These are phyloP conservation scores for Kwoniella dejecticola DNA, from an alignment of 768 basidiomycete species.

Conservation along the genomic window DNA sequence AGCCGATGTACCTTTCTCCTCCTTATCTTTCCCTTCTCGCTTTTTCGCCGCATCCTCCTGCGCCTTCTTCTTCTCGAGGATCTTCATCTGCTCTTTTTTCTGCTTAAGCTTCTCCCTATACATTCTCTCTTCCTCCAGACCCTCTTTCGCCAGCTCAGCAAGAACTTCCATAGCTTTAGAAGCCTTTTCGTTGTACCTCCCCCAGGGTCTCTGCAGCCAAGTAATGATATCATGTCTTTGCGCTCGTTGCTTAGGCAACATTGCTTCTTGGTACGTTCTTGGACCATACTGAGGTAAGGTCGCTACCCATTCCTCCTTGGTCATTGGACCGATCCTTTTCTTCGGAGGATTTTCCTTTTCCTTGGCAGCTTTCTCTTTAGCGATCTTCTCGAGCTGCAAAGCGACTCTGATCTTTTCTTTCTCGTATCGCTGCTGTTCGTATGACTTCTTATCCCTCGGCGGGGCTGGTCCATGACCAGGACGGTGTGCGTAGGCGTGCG, in stretches of 20 bases:
- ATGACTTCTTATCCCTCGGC: constrained; percentile 22
- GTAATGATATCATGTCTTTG: constrained; percentile 40
- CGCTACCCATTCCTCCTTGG: constrained; percentile 35
- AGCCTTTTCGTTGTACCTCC: constrained; percentile 37
- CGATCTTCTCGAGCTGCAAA: constrained; percentile 11
- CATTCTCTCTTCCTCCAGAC: constrained; percentile 30
- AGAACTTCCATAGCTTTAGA: constrained; percentile 37
- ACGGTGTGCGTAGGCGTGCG: too few relatives aligned
- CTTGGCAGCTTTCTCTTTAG: constrained; percentile 3
- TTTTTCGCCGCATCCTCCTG: not conserved
- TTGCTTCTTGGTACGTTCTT: constrained; percentile 26
- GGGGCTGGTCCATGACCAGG: too few relatives aligned
- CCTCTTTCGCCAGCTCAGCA: constrained; percentile 29
- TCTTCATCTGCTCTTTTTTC: constrained; percentile 11
- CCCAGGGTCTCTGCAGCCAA: constrained; percentile 45
- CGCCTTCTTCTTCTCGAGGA: constrained; percentile 8
- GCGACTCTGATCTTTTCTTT: constrained; percentile 40
- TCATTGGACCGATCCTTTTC: constrained; percentile 32
- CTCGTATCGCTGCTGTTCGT: constrained; percentile 34
- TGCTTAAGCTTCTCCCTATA: constrained; percentile 4
- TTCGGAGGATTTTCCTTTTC: not conserved
- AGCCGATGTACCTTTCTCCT: constrained; percentile 2
- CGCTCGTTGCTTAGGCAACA: constrained; percentile 37
- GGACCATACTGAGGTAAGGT: constrained; percentile 38
- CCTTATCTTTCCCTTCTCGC: constrained; percentile 3